Percentiles rank a stretch among this genome's conserved stretches.
phyloP scores from a whole-genome alignment of 768 basidiomycete genomes.

The Amyloporia xantha region DNA sequence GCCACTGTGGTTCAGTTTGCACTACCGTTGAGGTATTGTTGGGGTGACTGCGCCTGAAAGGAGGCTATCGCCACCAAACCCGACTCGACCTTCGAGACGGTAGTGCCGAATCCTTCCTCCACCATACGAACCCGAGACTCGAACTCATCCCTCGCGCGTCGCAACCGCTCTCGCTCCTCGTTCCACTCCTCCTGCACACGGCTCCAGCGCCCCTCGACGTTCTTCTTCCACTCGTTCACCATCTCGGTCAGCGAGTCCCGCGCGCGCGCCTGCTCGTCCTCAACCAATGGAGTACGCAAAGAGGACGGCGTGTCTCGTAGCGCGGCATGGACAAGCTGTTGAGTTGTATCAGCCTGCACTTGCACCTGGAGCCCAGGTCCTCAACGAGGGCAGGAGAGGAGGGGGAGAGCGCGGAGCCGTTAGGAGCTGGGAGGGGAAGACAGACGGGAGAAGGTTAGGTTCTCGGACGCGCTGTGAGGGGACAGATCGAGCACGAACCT shows the following conservation, averaged over 20 bases:
- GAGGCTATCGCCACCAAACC: constrained; percentile 25
- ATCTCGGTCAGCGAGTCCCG: constrained; percentile 46
- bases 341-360: constrained; percentile 29
- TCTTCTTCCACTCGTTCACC: constrained; percentile 67
- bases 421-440: too few relatives aligned
- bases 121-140: constrained; percentile 51
- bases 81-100: constrained; percentile 30
- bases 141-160: constrained; percentile 74
- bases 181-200: constrained; percentile 77
- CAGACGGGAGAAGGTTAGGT: too few relatives aligned
- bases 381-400: too few relatives aligned
- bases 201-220: constrained; percentile 75
- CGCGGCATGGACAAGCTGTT: constrained; percentile 16
- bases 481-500: too few relatives aligned
- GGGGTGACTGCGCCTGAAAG: constrained; percentile 31
- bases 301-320: constrained; percentile 20
- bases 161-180: constrained; percentile 69
- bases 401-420: too few relatives aligned
- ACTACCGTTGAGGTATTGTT: constrained; percentile 26
- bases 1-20: constrained; percentile 25
- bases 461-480: too few relatives aligned
- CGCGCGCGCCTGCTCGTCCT: constrained; percentile 31
- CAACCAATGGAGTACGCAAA: constrained; percentile 14
- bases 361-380: too few relatives aligned
- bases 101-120: constrained; percentile 45